Percentiles rank a stretch among this genome's conserved stretches.
Evolutionary conservation across 768 basidiomycete species (phyloP).

Genomic region (Tricholoma hemisulphureum): DNA sequence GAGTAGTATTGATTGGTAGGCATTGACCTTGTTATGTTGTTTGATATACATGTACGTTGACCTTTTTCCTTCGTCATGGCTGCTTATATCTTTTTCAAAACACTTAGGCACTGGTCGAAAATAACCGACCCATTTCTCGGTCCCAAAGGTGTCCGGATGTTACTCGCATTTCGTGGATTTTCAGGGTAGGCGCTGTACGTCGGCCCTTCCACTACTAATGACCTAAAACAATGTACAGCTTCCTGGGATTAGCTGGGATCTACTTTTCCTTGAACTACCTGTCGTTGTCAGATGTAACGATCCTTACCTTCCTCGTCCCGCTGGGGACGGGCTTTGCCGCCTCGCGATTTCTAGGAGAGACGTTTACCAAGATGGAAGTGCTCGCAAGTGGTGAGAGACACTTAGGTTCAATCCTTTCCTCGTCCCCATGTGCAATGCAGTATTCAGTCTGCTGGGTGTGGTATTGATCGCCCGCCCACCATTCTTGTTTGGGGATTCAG

Average conservation of each 20-base stretch:
- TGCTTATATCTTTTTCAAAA: not conserved
- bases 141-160: slow-evolving; percentile 61
- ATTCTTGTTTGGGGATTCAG: slow-evolving; percentile 58
- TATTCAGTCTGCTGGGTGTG: slow-evolving; percentile 71
- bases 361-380: slow-evolving; percentile 51
- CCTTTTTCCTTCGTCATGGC: not conserved
- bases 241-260: slow-evolving; percentile 48
- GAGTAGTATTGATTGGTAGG: not conserved
- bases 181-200: slow-evolving; percentile 61
- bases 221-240: slow-evolving; percentile 44
- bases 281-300: slow-evolving; percentile 74
- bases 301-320: slow-evolving; percentile 73
- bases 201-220: not conserved
- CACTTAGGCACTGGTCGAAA: slow-evolving; percentile 9
- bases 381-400: slow-evolving; percentile 44
- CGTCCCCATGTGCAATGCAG: slow-evolving; percentile 23
- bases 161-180: slow-evolving; percentile 59
- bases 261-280: slow-evolving; percentile 72
- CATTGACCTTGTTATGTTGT: slow-evolving; percentile 39
- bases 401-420: not conserved
- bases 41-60: slow-evolving; percentile 47
- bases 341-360: slow-evolving; percentile 62
- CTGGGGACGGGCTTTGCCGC: slow-evolving; percentile 62
- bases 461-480: slow-evolving; percentile 77
- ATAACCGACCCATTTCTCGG: slow-evolving; percentile 60